phyloP scores from a whole-genome alignment of 768 basidiomycete species.

The Glaciozyma antarctica region DNA sequence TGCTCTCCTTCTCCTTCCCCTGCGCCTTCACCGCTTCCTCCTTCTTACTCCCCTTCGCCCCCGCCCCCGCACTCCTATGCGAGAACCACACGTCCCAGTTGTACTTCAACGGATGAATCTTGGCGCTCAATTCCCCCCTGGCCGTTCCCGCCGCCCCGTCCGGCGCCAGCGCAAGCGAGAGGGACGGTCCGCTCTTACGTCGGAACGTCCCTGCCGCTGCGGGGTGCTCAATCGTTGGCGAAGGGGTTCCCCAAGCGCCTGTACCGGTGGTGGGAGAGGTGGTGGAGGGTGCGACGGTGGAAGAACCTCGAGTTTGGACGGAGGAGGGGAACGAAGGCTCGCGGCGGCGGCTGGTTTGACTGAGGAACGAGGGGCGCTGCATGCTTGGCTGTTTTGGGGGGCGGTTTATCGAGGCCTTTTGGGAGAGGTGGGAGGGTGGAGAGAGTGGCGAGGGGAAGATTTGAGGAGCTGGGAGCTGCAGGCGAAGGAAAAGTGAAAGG shows the following conservation, averaged over 20 bases:
- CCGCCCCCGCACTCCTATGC: slow-evolving; percentile 17
- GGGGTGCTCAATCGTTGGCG: background rate
- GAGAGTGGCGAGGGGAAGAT: background rate
- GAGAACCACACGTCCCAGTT: slow-evolving; percentile 30
- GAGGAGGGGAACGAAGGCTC: slow-evolving; percentile 9
- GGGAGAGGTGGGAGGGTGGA: background rate
- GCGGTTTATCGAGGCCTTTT: background rate
- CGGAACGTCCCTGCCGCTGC: background rate
- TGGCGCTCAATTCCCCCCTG: background rate
- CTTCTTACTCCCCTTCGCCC: slow-evolving; percentile 18
- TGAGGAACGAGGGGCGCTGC: slow-evolving; percentile 12
- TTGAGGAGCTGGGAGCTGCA: background rate
- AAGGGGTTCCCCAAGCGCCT: background rate
- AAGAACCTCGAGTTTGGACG: slow-evolving; percentile 17
- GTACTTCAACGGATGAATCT: slow-evolving; percentile 29
- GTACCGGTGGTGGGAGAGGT: background rate
- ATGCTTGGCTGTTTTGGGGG: background rate
- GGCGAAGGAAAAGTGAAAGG: background rate
- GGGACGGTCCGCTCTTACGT: slow-evolving; percentile 14
- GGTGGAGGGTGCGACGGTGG: slow-evolving; percentile 5
- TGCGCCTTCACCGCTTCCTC: slow-evolving; percentile 9
- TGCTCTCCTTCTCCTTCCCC: slow-evolving; percentile 18
- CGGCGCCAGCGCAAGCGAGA: slow-evolving; percentile 13
- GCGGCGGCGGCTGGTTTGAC: slow-evolving; percentile 2
- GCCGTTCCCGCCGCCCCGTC: too few relatives aligned